Evolutionary conservation across 495 filamentous ascomycete genomes (phyloP).

Genomic region (Aspergillus bridgeri): DNA sequence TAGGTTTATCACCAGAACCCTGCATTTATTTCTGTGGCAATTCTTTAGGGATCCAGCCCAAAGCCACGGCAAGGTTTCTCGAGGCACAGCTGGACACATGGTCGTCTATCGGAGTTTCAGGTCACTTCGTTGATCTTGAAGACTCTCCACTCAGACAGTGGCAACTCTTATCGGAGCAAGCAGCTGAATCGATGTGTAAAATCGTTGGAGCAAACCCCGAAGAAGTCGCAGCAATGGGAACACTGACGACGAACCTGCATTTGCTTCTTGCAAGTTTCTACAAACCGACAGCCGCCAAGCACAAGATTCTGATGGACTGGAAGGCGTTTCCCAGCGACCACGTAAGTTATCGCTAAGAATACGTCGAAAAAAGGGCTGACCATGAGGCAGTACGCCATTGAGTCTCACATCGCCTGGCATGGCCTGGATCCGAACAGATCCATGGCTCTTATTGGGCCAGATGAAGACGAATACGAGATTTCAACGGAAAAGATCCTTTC

Average conservation of each 20-base stretch:
- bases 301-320: constrained; percentile 88
- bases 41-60: constrained; percentile 88
- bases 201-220: constrained; percentile 73
- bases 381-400: constrained; percentile 71
- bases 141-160: constrained; percentile 74
- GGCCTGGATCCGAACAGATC: constrained; percentile 60
- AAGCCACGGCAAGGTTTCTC: constrained; percentile 65
- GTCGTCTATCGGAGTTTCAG: constrained; percentile 84
- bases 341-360: constrained; percentile 33
- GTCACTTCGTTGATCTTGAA: constrained; percentile 79
- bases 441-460: constrained; percentile 73
- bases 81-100: constrained; percentile 79
- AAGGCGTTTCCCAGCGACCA: constrained; percentile 97
- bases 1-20: constrained; percentile 43
- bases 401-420: constrained; percentile 83
- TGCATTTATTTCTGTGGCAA: constrained; percentile 91
- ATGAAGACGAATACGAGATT: constrained; percentile 47
- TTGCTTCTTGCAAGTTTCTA: constrained; percentile 90
- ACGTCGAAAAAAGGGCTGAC: background rate
- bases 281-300: constrained; percentile 64
- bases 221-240: constrained; percentile 92
- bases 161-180: constrained; percentile 71
- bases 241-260: constrained; percentile 88
- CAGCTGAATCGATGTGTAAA: constrained; percentile 68
- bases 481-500: constrained; percentile 71